Evolutionary conservation across 192 early-diverging fungal species (phyloP).

Genomic region (Rhizophlyctis rosea): DNA sequence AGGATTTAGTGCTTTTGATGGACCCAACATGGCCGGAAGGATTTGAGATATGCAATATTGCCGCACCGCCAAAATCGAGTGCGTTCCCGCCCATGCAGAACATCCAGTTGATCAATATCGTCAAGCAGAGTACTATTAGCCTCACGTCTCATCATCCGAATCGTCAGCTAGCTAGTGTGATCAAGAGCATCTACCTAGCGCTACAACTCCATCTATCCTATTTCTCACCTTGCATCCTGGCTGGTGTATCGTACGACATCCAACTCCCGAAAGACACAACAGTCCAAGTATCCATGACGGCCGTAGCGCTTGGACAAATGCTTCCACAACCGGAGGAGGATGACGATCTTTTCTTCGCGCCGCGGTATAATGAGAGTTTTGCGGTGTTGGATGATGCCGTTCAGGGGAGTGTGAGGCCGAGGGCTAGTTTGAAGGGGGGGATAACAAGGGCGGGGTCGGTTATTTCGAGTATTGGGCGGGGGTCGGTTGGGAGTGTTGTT

Average conservation of each 20-base stretch:
- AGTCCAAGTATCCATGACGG: constrained; percentile 64
- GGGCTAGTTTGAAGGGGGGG: not conserved
- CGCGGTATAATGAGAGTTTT: not conserved
- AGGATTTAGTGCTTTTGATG: constrained; percentile 56
- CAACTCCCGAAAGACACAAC: constrained; percentile 55
- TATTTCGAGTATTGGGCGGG: not conserved
- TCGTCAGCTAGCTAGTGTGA: constrained; percentile 64
- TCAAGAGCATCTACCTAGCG: constrained; percentile 64
- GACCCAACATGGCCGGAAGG: constrained; percentile 55
- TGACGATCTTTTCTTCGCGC: not conserved
- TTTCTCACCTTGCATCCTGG: constrained; percentile 61
- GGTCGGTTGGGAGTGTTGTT: not conserved
- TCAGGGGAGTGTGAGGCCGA: not conserved
- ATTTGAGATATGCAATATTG: constrained; percentile 61
- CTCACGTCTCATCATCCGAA: constrained; percentile 66
- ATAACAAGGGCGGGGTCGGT: not conserved
- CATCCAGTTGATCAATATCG: constrained; percentile 54
- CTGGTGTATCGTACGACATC: constrained; percentile 63
- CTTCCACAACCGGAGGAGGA: constrained; percentile 1
- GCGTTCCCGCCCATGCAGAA: constrained; percentile 13
- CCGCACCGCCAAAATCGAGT: constrained; percentile 13
- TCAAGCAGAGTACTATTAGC: constrained; percentile 60
- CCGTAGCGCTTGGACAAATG: constrained; percentile 51
- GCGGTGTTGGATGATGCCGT: not conserved
- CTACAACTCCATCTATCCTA: constrained; percentile 60